Percentiles rank a stretch among this genome's conserved stretches.
Evolutionary conservation across 2,329 filamentous ascomycete genomes (phyloP).

Genomic region (Zymoseptoria crescenta): DNA sequence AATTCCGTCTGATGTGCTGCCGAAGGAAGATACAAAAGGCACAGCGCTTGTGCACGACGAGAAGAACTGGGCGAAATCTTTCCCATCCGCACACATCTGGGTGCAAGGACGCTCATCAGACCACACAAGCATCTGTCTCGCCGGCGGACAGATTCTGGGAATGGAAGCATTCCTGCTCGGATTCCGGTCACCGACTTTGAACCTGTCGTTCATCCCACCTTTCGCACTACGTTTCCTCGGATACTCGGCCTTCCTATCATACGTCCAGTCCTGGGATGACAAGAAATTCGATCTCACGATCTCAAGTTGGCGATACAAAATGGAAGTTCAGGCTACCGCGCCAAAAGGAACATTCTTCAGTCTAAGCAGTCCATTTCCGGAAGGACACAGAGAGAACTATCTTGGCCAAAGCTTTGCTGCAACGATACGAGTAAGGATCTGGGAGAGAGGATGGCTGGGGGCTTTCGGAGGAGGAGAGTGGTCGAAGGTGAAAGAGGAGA

Average conservation of each 20-base stretch:
- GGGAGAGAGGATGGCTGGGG: constrained; percentile 32
- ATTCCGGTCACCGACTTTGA: constrained; percentile 33
- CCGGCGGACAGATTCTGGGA: constrained; percentile 35
- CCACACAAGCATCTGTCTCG: constrained; percentile 26
- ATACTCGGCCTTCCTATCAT: constrained; percentile 37
- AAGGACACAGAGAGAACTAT: constrained; percentile 39
- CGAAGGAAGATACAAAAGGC: constrained; percentile 24
- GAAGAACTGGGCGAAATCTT: constrained; percentile 45
- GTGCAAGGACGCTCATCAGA: constrained; percentile 29
- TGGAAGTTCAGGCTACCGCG: constrained; percentile 35
- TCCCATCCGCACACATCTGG: constrained; percentile 39
- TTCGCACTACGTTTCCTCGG: constrained; percentile 34
- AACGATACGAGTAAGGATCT: constrained; percentile 37
- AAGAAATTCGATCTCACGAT: constrained; percentile 34
- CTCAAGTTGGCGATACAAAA: constrained; percentile 33
- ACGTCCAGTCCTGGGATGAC: constrained; percentile 34
- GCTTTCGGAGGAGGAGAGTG: constrained; percentile 24
- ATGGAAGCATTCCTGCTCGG: constrained; percentile 41
- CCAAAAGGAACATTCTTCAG: constrained; percentile 40
- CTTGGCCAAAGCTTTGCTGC: constrained; percentile 43
- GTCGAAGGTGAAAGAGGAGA: constrained; percentile 33
- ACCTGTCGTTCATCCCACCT: constrained; percentile 39
- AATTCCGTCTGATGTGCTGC: constrained; percentile 28
- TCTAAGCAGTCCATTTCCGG: constrained; percentile 39
- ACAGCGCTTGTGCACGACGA: constrained; percentile 40